Evolutionary conservation across 495 filamentous ascomycete species (phyloP).

Genomic region (Lasiosphaeria ovina): DNA sequence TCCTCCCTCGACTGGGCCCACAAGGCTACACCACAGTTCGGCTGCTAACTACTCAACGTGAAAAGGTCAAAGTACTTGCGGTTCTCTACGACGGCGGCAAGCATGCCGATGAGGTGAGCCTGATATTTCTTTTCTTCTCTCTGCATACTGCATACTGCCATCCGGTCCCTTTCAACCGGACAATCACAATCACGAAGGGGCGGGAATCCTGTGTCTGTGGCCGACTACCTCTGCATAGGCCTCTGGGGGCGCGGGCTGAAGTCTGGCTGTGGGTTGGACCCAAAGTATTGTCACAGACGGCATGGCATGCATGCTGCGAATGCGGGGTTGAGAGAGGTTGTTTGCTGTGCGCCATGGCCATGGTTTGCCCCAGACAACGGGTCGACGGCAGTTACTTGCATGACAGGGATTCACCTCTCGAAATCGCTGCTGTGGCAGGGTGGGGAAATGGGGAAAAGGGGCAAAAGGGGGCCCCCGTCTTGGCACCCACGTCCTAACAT

Average conservation of each 20-base stretch:
- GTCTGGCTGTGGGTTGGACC: background rate
- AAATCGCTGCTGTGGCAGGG: background rate
- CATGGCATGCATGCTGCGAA: background rate
- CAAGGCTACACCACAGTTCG: conserved; percentile 20
- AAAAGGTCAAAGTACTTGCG: conserved; percentile 58
- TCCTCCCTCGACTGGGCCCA: background rate
- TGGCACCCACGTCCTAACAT: background rate
- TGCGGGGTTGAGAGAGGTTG: conserved; percentile 6
- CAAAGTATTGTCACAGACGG: background rate
- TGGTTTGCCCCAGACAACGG: background rate
- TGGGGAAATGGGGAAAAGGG: conserved; percentile 14
- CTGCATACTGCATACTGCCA: conserved; percentile 4
- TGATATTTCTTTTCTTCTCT: conserved; percentile 6
- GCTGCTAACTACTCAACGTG: conserved; percentile 46
- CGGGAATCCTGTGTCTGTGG: background rate
- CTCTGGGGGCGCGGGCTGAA: background rate
- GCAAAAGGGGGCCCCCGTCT: background rate
- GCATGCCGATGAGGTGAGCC: conserved; percentile 50
- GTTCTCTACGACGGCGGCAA: conserved; percentile 56
- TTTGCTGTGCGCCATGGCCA: background rate
- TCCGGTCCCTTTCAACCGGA: background rate
- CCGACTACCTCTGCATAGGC: background rate
- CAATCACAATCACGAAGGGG: background rate
- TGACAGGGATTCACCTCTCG: background rate
- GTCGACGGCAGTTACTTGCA: background rate